Evolutionary conservation across 2,329 filamentous ascomycete genomes (phyloP).

Genomic region (Arthrobotrys musiformis): DNA sequence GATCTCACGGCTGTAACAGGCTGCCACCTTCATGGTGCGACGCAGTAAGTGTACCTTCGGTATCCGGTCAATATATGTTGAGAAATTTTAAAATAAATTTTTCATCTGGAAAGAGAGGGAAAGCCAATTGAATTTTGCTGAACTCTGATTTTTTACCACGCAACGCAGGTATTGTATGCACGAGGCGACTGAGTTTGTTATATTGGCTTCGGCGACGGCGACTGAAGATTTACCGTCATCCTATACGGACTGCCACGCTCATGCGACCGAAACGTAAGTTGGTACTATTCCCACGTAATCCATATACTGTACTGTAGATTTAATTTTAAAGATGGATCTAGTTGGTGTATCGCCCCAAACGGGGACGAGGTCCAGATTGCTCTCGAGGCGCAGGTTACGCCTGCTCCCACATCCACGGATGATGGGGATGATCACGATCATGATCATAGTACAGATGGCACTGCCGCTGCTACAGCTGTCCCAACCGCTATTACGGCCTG

Average conservation of each 20-base stretch:
- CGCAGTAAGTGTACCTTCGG: constrained; percentile 24
- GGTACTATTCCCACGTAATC: too few relatives aligned
- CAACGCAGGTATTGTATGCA: constrained; percentile 39
- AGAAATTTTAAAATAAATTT: not conserved
- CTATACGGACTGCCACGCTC: constrained; percentile 69
- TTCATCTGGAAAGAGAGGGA: too few relatives aligned
- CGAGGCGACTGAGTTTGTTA: constrained; percentile 32
- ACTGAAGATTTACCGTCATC: constrained; percentile 58
- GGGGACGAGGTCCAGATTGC: constrained; percentile 63
- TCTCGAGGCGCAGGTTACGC: constrained; percentile 33
- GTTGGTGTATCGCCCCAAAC: constrained; percentile 61
- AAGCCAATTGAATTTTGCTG: not conserved
- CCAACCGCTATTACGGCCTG: constrained; percentile 31
- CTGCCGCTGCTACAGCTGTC: constrained; percentile 2
- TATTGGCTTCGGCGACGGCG: constrained; percentile 54
- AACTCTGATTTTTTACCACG: constrained; percentile 19
- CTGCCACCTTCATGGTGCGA: constrained; percentile 46
- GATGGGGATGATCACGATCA: constrained; percentile 20
- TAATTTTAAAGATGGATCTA: constrained; percentile 49
- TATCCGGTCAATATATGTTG: not conserved
- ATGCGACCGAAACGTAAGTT: constrained; percentile 66
- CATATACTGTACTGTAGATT: not conserved
- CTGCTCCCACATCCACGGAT: not conserved
- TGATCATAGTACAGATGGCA: constrained; percentile 17
- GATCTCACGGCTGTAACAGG: constrained; percentile 30